Evolutionary conservation across 495 filamentous ascomycete genomes (phyloP).

Genomic region (Symbiotaphrina buchneri): DNA sequence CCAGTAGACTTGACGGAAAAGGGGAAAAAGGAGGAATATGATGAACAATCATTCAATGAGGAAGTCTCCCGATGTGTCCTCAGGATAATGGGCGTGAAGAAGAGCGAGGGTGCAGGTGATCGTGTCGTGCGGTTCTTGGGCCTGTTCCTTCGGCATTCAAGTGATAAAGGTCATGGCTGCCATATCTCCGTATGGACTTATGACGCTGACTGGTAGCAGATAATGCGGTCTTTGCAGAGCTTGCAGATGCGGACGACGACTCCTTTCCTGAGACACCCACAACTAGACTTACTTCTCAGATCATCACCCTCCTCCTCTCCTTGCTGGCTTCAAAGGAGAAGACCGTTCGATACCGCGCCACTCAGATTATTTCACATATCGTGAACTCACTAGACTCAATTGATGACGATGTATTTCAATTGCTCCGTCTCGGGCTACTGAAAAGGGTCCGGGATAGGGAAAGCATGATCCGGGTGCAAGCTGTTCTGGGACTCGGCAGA

Average conservation of each 20-base stretch:
- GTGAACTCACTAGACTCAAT: constrained; percentile 77
- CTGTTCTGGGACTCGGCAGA: constrained; percentile 71
- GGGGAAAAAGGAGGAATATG: constrained; percentile 32
- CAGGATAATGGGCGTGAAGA: constrained; percentile 68
- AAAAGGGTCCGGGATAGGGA: constrained; percentile 88
- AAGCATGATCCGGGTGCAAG: constrained; percentile 72
- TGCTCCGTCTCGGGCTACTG: constrained; percentile 48
- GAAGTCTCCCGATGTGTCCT: constrained; percentile 69
- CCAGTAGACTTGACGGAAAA: constrained; percentile 23
- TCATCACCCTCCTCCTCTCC: constrained; percentile 46
- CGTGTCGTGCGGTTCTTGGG: constrained; percentile 66
- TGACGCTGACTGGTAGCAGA: constrained; percentile 11
- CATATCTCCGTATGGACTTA: constrained; percentile 7
- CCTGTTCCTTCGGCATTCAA: constrained; percentile 58
- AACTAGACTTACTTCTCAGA: constrained; percentile 47
- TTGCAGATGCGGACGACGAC: constrained; percentile 19
- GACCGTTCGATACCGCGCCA: constrained; percentile 69
- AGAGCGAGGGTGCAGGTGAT: constrained; percentile 77
- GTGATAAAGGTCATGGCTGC: constrained; percentile 52
- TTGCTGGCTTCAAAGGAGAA: constrained; percentile 72
- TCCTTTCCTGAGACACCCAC: constrained; percentile 59
- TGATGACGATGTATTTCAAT: constrained; percentile 71
- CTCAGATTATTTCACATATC: constrained; percentile 74
- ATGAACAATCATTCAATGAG: constrained; percentile 67
- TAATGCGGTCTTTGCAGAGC: constrained; percentile 21